Evolutionary conservation across 2,329 filamentous ascomycete genomes (phyloP).

Genomic region (Curvularia spicifera): DNA sequence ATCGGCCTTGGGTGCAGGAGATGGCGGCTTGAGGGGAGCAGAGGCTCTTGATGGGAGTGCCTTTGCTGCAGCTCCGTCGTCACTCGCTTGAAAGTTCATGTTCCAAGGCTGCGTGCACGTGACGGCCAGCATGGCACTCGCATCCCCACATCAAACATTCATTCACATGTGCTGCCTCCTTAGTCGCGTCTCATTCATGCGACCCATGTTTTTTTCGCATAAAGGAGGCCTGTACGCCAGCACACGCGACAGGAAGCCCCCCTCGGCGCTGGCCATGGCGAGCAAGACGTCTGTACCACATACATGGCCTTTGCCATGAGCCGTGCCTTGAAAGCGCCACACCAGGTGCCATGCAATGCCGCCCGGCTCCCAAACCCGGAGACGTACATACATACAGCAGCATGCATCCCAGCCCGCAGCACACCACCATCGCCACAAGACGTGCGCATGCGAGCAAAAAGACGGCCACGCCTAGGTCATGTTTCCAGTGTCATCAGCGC

Average conservation of each 20-base stretch:
- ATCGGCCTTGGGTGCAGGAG: slow-evolving; percentile 15
- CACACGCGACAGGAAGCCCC: slow-evolving; percentile 11
- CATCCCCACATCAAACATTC: slow-evolving; percentile 19
- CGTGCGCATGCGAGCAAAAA: slow-evolving; percentile 6
- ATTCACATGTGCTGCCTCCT: slow-evolving; percentile 30
- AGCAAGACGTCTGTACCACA: slow-evolving; percentile 5
- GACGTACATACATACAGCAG: neutral
- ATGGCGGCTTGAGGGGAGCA: slow-evolving; percentile 22
- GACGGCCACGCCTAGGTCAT: neutral
- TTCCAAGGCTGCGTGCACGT: slow-evolving; percentile 20
- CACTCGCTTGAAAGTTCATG: slow-evolving; percentile 32
- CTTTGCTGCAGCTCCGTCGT: slow-evolving; percentile 34
- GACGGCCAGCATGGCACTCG: slow-evolving; percentile 17
- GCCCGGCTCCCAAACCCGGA: slow-evolving; percentile 13
- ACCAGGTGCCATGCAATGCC: slow-evolving; percentile 13
- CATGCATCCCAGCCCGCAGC: slow-evolving; percentile 9
- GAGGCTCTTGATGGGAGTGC: slow-evolving; percentile 35
- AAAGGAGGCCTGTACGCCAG: slow-evolving; percentile 28
- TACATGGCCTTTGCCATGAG: slow-evolving; percentile 4
- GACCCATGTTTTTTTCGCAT: slow-evolving; percentile 24
- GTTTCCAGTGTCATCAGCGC: slow-evolving; percentile 7
- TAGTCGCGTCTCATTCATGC: slow-evolving; percentile 27
- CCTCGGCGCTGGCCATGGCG: slow-evolving; percentile 6
- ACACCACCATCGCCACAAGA: neutral
- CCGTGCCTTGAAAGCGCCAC: slow-evolving; percentile 7